phyloP scores from a whole-genome alignment of 169 alveolate genomes.

The Plasmodium sp. region DNA sequence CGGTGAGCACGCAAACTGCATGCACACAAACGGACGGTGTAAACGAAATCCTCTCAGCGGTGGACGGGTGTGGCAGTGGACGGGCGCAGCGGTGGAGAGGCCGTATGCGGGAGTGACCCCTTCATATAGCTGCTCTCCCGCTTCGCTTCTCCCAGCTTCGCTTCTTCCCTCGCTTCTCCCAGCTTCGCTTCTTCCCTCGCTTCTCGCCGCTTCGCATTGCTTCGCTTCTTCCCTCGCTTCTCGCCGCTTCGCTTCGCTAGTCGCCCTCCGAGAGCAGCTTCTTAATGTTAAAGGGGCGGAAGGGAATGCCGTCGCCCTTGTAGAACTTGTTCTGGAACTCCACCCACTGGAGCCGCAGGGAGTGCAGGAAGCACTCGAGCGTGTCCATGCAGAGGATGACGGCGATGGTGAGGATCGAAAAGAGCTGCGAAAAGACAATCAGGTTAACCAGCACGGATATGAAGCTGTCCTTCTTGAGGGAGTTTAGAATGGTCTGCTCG shows the following conservation, averaged over 20 bases:
- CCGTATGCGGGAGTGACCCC: not conserved
- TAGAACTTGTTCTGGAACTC: constrained; percentile 99
- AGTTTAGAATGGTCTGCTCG: constrained; percentile 84
- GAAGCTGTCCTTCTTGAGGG: constrained; percentile 71
- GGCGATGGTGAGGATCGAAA: constrained; percentile 94
- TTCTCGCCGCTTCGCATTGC: not conserved
- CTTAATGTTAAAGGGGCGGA: constrained; percentile 63
- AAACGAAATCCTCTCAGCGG: not conserved
- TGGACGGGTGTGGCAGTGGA: not conserved
- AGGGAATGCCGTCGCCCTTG: constrained; percentile 97
- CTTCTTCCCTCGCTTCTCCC: no score
- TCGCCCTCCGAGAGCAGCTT: constrained; percentile 39
- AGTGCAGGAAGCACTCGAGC: constrained; percentile 99
- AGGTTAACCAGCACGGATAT: constrained; percentile 78
- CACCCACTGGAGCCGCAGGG: constrained; percentile 99
- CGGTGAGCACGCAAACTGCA: not conserved
- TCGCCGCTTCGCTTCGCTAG: not conserved
- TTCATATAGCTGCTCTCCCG: not conserved
- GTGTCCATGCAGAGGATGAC: constrained; percentile 99
- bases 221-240: not conserved
- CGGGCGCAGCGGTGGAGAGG: not conserved
- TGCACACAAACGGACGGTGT: not conserved
- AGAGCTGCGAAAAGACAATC: constrained; percentile 85
- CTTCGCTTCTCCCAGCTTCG: no score
- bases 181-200: no score